Percentiles rank a stretch among this genome's conserved stretches.
phyloP scores from a whole-genome alignment of 768 basidiomycete genomes.

The Mycena kentingensis region DNA sequence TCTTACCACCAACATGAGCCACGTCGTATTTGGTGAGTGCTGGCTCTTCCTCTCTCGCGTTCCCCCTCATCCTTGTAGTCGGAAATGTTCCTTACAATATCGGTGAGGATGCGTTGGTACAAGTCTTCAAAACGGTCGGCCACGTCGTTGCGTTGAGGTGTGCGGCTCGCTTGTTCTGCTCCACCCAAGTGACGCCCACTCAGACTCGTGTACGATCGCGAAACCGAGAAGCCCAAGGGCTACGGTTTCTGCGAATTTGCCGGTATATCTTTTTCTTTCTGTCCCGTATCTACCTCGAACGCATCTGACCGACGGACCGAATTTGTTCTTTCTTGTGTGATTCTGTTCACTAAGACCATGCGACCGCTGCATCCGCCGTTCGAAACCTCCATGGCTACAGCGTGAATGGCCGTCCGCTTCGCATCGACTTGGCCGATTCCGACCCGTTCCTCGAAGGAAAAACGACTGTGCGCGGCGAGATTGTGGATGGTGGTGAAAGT shows the following conservation, averaged over 20 bases:
- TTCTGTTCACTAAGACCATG: conserved; percentile 66
- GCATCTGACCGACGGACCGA: conserved; percentile 38
- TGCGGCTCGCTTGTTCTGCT: too few species aligned
- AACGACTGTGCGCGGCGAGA: conserved; percentile 83
- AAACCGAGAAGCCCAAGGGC: conserved; percentile 92
- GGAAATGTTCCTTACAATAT: conserved; percentile 92
- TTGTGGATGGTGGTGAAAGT: conserved; percentile 62
- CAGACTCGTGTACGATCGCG: conserved; percentile 88
- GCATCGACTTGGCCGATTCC: conserved; percentile 93
- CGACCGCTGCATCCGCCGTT: conserved; percentile 93
- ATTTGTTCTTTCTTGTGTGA: conserved; percentile 9
- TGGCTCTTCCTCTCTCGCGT: not conserved
- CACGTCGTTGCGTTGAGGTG: conserved; percentile 89
- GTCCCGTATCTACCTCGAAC: conserved; percentile 26
- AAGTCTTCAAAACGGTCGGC: conserved; percentile 86
- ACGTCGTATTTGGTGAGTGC: not conserved
- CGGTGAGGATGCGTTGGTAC: conserved; percentile 86
- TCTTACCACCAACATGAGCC: too few species aligned
- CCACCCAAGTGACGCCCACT: too few species aligned
- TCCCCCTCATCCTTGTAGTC: conserved; percentile 44
- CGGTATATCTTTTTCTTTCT: conserved; percentile 57
- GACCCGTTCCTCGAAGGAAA: conserved; percentile 91
- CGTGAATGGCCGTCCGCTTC: conserved; percentile 88
- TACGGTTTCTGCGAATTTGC: conserved; percentile 94
- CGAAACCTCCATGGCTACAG: conserved; percentile 93